These are phyloP conservation scores for Pleurotus tuber-regium DNA, from an alignment of 768 basidiomycete genomes.

Conservation along the genomic window DNA sequence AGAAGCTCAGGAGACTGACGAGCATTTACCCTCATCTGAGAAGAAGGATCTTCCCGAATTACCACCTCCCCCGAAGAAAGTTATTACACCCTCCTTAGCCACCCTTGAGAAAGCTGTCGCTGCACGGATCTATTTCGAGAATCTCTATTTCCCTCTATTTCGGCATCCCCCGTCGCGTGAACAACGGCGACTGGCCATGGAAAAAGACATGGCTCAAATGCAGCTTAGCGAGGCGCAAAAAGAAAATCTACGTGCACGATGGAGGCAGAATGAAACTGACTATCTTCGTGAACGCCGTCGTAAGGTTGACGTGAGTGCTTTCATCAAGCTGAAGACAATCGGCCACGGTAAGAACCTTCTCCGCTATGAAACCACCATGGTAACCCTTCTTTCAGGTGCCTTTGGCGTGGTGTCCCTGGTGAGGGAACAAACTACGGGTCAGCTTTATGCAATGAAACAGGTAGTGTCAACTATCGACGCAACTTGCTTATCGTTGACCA, in stretches of 20 bases:
- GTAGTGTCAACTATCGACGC: constrained; percentile 35
- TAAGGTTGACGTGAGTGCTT: constrained; percentile 82
- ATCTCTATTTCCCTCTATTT: constrained; percentile 81
- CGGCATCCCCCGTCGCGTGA: constrained; percentile 85
- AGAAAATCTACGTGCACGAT: constrained; percentile 65
- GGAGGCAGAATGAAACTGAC: constrained; percentile 87
- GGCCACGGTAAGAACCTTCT: constrained; percentile 69
- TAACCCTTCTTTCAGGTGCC: constrained; percentile 49
- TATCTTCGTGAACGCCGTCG: constrained; percentile 82
- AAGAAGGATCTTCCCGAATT: constrained; percentile 26
- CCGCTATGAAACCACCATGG: constrained; percentile 5
- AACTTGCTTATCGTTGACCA: background rate
- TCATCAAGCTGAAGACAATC: constrained; percentile 89
- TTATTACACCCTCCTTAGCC: constrained; percentile 81
- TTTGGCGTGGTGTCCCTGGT: constrained; percentile 97
- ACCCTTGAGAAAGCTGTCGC: constrained; percentile 94
- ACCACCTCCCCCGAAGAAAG: constrained; percentile 42
- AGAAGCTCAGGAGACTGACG: constrained; percentile 63
- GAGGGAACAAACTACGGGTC: constrained; percentile 72
- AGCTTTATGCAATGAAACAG: constrained; percentile 96
- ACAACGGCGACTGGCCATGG: constrained; percentile 81
- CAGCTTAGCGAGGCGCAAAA: constrained; percentile 69
- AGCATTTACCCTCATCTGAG: constrained; percentile 33
- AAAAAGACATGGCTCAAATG: constrained; percentile 80
- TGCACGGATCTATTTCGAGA: constrained; percentile 92